Percentiles rank a stretch among this genome's conserved stretches.
Evolutionary conservation across 202 grass and related monocot genomes (phyloP).

Genomic region (Carex arenaria): DNA sequence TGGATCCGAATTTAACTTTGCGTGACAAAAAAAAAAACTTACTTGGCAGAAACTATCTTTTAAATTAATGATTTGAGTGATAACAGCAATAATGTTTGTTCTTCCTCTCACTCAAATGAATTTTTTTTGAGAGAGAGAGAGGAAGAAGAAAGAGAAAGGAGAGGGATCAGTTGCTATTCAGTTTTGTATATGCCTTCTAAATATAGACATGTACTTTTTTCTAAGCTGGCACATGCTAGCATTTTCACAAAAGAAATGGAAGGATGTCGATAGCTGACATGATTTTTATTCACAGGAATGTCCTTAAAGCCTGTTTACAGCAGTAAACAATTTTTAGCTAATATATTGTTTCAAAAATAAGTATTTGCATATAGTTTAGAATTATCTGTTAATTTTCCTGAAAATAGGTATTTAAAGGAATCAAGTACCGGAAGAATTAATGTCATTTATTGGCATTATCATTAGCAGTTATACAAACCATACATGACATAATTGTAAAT

Average conservation of each 20-base stretch:
- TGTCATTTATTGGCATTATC: background rate
- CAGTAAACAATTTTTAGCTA: background rate
- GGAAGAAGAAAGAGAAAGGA: constrained; percentile 13
- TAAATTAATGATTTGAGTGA: background rate
- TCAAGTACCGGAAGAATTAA: background rate
- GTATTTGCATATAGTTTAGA: background rate
- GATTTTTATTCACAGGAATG: background rate
- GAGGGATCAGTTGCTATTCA: constrained; percentile 2
- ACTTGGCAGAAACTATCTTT: background rate
- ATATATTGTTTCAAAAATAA: background rate
- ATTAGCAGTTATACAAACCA: background rate
- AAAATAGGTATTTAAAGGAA: background rate
- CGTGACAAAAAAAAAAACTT: background rate
- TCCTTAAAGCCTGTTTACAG: background rate
- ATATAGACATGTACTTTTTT: constrained; percentile 8
- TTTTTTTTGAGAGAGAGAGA: background rate
- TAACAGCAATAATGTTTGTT: background rate
- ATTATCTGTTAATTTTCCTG: background rate
- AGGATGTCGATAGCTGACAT: background rate
- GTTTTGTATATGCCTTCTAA: constrained; percentile 16
- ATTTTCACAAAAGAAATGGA: constrained; percentile 13
- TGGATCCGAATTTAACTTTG: background rate
- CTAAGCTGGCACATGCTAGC: constrained; percentile 16
- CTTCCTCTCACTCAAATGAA: background rate
- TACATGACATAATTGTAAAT: too few relatives aligned